These are phyloP conservation scores for Magnolia sinica DNA, from an alignment of 164 flowering plant species.

Conservation along the genomic window DNA sequence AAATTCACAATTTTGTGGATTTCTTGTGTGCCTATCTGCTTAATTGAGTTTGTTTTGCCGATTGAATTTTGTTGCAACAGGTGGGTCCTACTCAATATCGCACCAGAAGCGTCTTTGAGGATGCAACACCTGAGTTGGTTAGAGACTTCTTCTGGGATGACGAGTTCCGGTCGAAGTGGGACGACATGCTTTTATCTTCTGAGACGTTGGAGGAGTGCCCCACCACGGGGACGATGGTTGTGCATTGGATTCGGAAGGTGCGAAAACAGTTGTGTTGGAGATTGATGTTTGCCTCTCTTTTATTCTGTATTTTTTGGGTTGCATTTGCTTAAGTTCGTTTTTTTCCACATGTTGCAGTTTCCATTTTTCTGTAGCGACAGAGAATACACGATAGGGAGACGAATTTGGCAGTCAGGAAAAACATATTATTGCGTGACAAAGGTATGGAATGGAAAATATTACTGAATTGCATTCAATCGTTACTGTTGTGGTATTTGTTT, in stretches of 20 bases:
- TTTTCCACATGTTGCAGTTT: conserved; percentile 31
- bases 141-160: conserved; percentile 87
- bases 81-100: conserved; percentile 72
- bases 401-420: conserved; percentile 53
- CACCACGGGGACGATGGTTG: conserved; percentile 4
- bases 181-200: conserved; percentile 49
- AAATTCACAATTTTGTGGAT: background rate
- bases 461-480: no score
- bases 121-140: conserved; percentile 60
- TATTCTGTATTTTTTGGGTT: conserved; percentile 12
- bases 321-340: conserved; percentile 1
- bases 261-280: background rate
- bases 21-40: background rate
- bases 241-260: conserved; percentile 14
- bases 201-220: conserved; percentile 6
- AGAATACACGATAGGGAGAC: conserved; percentile 60
- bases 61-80: conserved; percentile 27
- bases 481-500: background rate
- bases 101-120: conserved; percentile 58
- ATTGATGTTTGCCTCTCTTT: background rate
- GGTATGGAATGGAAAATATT: conserved; percentile 28
- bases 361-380: conserved; percentile 73
- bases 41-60: background rate
- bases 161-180: conserved; percentile 64
- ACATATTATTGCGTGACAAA: conserved; percentile 66